Evolutionary conservation across 148 eudicot species (phyloP), one percentile per base, ranked within the genome.

Genomic region (Silene uniflora): DNA sequence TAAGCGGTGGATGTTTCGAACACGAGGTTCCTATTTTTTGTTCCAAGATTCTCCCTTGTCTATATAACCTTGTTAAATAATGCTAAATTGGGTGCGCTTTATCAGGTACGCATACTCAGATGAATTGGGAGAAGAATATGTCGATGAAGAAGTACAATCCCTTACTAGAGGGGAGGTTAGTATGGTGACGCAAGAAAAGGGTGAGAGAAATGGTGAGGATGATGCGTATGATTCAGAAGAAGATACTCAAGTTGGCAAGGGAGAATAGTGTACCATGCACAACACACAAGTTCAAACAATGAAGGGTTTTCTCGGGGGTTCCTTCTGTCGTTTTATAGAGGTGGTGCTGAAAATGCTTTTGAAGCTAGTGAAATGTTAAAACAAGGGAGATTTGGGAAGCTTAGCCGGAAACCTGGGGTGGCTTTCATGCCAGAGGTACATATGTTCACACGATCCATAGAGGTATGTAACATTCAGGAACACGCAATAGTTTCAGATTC

Each of bases 91-190:
- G 42, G 49, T 24, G 6, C 46, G 18, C 22, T 80, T 56, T 29
- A 10, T 42, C 72, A 94, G 98, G 59, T 94, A 94, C 63, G 96
- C 98, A 55, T 94, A 94, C 76, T 85, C 90, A 23, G 92, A 86
- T 44, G 86, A 80, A 77, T 75, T 76, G 63, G 97, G 85, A 75
- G 92, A 84, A 19, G 91, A 91, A n/a, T 78, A 70, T 2, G 88
- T 84, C 39, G 96, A 89, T 4, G 98, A 91, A 76, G 98, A 91
- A 90, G 82, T 86, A 61, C 89, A 94, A 82, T 77, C 93, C 25
- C 87, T 94, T 18, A 87, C 85, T 73, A 81, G 83, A 64, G 88
- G 82, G 63, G 94, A 91, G 75, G 79, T 92, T 23, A 76, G 85
- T 81, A 76, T 95, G 87, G 96, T 95, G 21, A 87, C 85, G 71